phyloP scores from a whole-genome alignment of 2,329 filamentous ascomycete genomes.

The Bertia moriformis region DNA sequence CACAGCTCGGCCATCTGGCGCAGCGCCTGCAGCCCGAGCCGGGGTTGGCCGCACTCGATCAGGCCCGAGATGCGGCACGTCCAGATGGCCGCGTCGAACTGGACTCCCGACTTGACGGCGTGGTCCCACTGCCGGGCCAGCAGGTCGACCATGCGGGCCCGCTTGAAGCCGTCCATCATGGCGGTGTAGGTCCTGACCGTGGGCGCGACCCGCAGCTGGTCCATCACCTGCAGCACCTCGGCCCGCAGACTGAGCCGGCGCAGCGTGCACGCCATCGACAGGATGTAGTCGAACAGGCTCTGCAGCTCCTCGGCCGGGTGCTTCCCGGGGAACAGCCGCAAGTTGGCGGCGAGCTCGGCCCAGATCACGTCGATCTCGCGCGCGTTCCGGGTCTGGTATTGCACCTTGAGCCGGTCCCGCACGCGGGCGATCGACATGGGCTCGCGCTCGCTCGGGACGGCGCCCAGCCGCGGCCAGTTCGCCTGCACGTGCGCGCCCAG shows the following conservation, averaged over 20 bases:
- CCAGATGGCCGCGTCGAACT: constrained; percentile 56
- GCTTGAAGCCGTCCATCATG: constrained; percentile 59
- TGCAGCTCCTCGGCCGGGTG: neutral
- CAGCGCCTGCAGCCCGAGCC: constrained; percentile 46
- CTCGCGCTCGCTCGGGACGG: neutral
- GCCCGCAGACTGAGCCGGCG: neutral
- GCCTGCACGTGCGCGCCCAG: neutral
- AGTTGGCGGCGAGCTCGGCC: neutral
- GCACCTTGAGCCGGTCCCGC: neutral
- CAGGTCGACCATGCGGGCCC: constrained; percentile 38
- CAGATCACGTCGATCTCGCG: neutral
- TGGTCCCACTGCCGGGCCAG: constrained; percentile 55
- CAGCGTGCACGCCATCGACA: neutral
- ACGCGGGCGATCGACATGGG: neutral
- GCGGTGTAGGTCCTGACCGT: constrained; percentile 54
- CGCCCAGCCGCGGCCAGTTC: neutral
- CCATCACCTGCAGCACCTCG: constrained; percentile 32
- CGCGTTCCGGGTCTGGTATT: neutral
- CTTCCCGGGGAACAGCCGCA: neutral
- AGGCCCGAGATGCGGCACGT: constrained; percentile 54
- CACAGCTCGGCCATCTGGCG: constrained; percentile 52
- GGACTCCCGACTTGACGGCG: constrained; percentile 38
- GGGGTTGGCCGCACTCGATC: constrained; percentile 35
- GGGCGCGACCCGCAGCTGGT: constrained; percentile 36
- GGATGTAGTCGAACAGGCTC: neutral